phyloP scores from a whole-genome alignment of 2,329 filamentous ascomycete genomes.

The Alternaria atra region DNA sequence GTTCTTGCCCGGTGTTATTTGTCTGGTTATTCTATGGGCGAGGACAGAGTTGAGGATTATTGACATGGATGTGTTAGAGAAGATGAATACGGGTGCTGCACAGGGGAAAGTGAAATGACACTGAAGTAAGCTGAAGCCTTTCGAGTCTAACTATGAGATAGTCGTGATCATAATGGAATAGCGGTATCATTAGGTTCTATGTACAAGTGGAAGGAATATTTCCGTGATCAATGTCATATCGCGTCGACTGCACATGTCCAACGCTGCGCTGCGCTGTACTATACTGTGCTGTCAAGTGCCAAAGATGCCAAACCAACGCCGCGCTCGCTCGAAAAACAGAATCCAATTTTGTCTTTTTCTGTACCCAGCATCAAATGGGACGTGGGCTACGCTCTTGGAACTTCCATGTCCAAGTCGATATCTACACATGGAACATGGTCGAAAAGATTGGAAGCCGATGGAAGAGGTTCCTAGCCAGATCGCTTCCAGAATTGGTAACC shows the following conservation, averaged over 20 bases:
- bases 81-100: conserved; percentile 63
- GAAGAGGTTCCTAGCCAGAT: conserved; percentile 13
- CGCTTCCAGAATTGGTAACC: conserved; percentile 29
- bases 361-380: not conserved
- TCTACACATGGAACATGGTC: conserved; percentile 2
- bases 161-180: not conserved
- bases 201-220: not conserved
- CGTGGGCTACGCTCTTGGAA: not conserved
- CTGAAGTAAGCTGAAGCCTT: not conserved
- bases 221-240: conserved; percentile 9
- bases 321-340: conserved; percentile 18
- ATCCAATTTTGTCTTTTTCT: conserved; percentile 3
- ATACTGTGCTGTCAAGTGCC: not conserved
- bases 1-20: conserved; percentile 62
- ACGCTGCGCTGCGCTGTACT: conserved; percentile 4
- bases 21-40: conserved; percentile 67
- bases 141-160: not conserved
- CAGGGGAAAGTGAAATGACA: not conserved
- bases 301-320: conserved; percentile 24
- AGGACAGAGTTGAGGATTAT: conserved; percentile 74
- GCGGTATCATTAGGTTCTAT: conserved; percentile 9
- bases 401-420: not conserved
- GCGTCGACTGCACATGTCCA: conserved; percentile 1
- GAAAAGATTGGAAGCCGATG: not conserved
- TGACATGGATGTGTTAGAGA: conserved; percentile 72